A percentile compares a stretch with the other conserved stretches of the same genome.
phyloP scores from a whole-genome alignment of 2,329 filamentous ascomycete species.

The Fulvia fulva region DNA sequence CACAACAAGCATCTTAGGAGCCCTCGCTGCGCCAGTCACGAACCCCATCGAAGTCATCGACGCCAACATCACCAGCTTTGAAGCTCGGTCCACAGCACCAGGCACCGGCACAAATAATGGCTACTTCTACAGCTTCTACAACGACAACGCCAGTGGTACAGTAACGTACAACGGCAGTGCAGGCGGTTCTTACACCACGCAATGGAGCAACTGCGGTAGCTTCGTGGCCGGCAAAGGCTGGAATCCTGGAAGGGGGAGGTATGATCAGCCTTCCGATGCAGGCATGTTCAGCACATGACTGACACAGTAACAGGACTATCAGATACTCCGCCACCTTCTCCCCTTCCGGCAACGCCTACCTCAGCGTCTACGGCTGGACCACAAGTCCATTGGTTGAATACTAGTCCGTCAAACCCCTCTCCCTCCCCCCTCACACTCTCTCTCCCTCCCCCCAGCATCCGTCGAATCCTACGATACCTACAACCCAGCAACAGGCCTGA shows the following conservation, averaged over 20 bases:
- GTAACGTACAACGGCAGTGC: conserved; percentile 54
- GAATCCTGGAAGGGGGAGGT: conserved; percentile 51
- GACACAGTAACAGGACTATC: conserved; percentile 41
- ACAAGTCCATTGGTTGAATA: conserved; percentile 54
- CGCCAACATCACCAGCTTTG: conserved; percentile 24
- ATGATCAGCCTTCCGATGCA: conserved; percentile 9
- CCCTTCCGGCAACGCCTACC: conserved; percentile 49
- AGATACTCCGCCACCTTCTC: conserved; percentile 48
- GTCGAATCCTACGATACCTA: conserved; percentile 52
- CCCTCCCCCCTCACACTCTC: not conserved
- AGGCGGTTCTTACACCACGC: not conserved
- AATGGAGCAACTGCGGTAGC: not conserved
- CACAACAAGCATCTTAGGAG: conserved; percentile 31
- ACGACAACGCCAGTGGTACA: conserved; percentile 45
- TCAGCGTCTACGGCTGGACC: conserved; percentile 58
- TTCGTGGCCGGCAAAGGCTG: conserved; percentile 24
- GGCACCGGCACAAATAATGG: conserved; percentile 52
- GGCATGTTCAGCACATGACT: conserved; percentile 4
- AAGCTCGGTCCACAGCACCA: conserved; percentile 40
- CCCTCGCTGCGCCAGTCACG: conserved; percentile 33
- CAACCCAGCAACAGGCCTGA: conserved; percentile 40
- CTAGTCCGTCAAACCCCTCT: conserved; percentile 34
- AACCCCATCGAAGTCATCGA: conserved; percentile 33
- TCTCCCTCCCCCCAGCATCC: conserved; percentile 32
- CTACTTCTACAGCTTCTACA: conserved; percentile 61